Base-by-base conservation (phyloP, 179 eudicot species). In the Actinidia polygama region DNA sequence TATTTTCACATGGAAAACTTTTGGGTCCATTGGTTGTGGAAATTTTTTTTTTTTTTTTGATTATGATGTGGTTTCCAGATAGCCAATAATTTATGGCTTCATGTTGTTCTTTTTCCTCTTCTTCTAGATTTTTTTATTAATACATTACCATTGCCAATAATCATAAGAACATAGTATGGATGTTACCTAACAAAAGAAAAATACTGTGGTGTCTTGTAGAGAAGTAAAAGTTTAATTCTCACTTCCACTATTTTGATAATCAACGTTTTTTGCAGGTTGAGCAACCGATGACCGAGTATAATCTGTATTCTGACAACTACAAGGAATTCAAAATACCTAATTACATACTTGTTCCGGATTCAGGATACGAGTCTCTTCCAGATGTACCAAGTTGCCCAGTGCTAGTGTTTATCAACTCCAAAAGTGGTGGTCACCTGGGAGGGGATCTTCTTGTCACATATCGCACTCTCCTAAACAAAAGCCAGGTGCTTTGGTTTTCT, bases 351-450 rank as follows among this genome's bases (percentile, higher is more conserved):
- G 87, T 75, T 36, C 88, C 89, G 0, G 87, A 87, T 36, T 73
- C 86, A 8, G 71, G 85, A 77, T 86, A 62, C 23, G 88, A 90
- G 85, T 19, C 2, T 5, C 81, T 83, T 69, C 70, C 87, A 14
- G 84, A 75, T 67, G 82, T 72, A 82, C 98, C 98, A 21, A 81
- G 75, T n/a, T 95, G 93, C 78, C 99, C 98, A 36, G 93, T 93
- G 46, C 67, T 96, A 49, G 99, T 95, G 49, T 96, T 96, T 73
- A 84, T 93, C 30, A 96, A 96, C 89, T 95, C 98, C 55, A 91
- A 87, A 90, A 96, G 99, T 88, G 99, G 99, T 21, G 99, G 99
- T 57, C 99, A 96, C 86, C 90, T 96, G 57, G 99, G 99, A 69
- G 97, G 98, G 69, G 87, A 91, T 80, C 97, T 96, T 85, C 96